Percentiles rank a stretch among this genome's conserved stretches.
Conservation (phyloP, 139 green algal genomes). For the Penium margaritaceum region DNA sequence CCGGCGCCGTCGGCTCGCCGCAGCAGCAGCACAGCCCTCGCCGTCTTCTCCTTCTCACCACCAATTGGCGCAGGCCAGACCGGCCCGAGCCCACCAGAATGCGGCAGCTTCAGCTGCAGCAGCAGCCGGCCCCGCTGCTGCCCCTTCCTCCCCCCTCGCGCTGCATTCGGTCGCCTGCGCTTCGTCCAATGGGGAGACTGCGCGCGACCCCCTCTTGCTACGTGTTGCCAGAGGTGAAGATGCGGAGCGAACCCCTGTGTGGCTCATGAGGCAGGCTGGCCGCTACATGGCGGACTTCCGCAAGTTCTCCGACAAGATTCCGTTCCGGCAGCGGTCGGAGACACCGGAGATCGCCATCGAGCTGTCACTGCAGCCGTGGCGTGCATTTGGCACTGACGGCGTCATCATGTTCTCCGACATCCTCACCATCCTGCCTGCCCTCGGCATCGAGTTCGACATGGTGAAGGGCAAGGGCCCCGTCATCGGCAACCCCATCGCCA, state of each 20-base stretch:
- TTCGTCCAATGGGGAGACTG: too few relatives aligned
- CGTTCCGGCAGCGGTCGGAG: conserved; percentile 87
- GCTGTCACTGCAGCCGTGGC: conserved; percentile 90
- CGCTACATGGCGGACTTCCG: conserved; percentile 96
- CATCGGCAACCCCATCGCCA: conserved; percentile 61
- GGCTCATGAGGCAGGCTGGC: conserved; percentile 96
- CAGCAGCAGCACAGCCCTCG: too few relatives aligned
- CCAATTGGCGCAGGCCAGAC: too few relatives aligned
- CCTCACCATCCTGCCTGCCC: conserved; percentile 85
- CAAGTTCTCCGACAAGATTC: conserved; percentile 79
- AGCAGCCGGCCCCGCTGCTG: too few relatives aligned
- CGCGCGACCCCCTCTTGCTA: conserved; percentile 13
- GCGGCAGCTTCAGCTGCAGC: too few relatives aligned
- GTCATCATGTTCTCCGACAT: conserved; percentile 99
- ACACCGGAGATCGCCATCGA: conserved; percentile 88
- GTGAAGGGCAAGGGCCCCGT: conserved; percentile 86
- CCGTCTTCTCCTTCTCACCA: too few relatives aligned
- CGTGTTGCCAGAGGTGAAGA: conserved; percentile 20
- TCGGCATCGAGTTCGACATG: conserved; percentile 97
- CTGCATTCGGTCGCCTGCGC: too few relatives aligned
- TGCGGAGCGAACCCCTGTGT: conserved; percentile 88
- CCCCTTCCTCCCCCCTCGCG: too few relatives aligned
- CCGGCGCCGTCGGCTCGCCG: too few relatives aligned
- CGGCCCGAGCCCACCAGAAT: too few relatives aligned
- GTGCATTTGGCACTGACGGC: conserved; percentile 83